A percentile compares a stretch with the other conserved stretches of the same genome.
These are phyloP conservation scores for Lolium rigidum DNA, from an alignment of 176 grass and related monocot species.

Conservation along the genomic window DNA sequence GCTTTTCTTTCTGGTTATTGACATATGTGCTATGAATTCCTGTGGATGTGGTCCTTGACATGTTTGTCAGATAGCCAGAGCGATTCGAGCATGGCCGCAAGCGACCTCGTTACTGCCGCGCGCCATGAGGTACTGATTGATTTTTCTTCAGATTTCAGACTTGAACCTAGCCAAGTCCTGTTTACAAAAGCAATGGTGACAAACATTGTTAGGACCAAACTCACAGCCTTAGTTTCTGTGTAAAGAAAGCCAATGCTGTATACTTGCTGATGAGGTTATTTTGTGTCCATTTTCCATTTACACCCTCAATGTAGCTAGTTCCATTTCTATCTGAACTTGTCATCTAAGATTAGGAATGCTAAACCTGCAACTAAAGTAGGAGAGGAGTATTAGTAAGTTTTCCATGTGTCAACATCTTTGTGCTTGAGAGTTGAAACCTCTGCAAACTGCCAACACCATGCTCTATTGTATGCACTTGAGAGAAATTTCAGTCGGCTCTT, in stretches of 20 bases:
- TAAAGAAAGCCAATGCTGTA: not conserved
- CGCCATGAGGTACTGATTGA: conserved; percentile 64
- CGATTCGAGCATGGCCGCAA: conserved; percentile 77
- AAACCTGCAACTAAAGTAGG: not conserved
- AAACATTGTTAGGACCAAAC: not conserved
- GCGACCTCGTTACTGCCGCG: conserved; percentile 57
- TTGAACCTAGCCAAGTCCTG: not conserved
- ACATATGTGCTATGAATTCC: not conserved
- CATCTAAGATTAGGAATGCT: not conserved
- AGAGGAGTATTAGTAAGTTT: not conserved
- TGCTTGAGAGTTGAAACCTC: conserved; percentile 14
- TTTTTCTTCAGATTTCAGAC: not conserved
- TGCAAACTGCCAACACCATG: conserved; percentile 15
- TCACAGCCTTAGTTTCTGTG: not conserved
- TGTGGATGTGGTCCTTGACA: conserved; percentile 50
- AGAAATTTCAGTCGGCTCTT: conserved; percentile 25
- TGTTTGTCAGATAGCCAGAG: conserved; percentile 82
- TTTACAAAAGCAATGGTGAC: not conserved
- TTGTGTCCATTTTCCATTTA: not conserved
- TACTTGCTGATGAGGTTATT: not conserved
- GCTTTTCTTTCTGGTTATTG: not conserved
- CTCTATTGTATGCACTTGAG: not conserved
- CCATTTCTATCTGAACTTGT: not conserved
- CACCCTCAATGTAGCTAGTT: not conserved
- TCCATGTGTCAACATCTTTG: not conserved